Evolutionary conservation across 371 early-diverging fungal species (phyloP).

Genomic region (Saksenaea oblongispora): DNA sequence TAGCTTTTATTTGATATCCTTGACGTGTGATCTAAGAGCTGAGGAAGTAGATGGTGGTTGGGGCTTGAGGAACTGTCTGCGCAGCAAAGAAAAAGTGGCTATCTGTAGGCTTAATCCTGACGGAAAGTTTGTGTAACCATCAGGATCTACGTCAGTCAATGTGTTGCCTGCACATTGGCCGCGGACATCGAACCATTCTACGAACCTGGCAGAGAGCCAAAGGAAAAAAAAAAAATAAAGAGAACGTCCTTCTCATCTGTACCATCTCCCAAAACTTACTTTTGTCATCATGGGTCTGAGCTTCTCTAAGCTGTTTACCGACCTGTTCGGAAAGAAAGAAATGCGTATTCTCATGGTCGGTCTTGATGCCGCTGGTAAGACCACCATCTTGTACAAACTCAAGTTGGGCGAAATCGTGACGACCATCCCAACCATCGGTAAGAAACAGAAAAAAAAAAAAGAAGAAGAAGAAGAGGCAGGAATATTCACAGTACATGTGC

Average conservation of each 20-base stretch:
- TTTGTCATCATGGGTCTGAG: constrained; percentile 46
- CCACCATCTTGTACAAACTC: constrained; percentile 91
- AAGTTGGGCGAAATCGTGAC: constrained; percentile 94
- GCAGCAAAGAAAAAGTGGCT: background rate
- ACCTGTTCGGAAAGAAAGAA: constrained; percentile 82
- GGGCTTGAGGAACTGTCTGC: too few relatives aligned
- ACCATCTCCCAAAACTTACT: background rate
- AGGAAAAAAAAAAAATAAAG: constrained; percentile 6
- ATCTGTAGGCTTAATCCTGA: background rate
- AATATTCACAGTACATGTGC: background rate
- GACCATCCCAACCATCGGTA: constrained; percentile 89
- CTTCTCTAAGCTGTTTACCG: constrained; percentile 46
- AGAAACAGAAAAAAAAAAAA: constrained; percentile 7
- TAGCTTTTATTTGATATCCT: too few relatives aligned
- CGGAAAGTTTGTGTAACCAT: background rate
- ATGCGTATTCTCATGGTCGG: constrained; percentile 98
- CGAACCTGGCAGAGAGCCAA: constrained; percentile 7
- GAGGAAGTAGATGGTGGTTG: too few relatives aligned
- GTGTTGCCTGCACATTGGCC: background rate
- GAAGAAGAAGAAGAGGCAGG: background rate
- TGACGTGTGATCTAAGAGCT: too few relatives aligned
- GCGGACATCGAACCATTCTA: constrained; percentile 6
- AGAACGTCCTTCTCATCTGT: constrained; percentile 7
- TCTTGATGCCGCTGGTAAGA: constrained; percentile 98
- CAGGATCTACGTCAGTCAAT: constrained; percentile 1